A percentile compares a stretch with the other conserved stretches of the same genome.
These are phyloP conservation scores for Gossypium davidsonii DNA, from an alignment of 441 rosid species.

Conservation along the genomic window DNA sequence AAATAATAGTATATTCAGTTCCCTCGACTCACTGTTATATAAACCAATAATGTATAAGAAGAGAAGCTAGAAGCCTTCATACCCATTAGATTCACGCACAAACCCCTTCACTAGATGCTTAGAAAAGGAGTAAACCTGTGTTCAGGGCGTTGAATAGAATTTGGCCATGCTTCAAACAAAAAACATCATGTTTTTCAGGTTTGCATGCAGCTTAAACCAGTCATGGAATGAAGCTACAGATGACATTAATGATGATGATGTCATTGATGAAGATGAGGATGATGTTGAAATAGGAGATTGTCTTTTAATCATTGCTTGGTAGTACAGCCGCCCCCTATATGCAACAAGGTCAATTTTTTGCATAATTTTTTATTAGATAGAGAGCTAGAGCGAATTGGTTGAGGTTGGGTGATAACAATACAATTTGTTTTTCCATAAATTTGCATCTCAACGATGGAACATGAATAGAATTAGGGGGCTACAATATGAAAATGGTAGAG, in stretches of 20 bases:
- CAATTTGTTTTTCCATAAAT: too few species aligned
- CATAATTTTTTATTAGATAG: too few species aligned
- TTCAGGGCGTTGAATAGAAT: neutral
- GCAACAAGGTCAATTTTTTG: neutral
- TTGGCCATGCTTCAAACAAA: constrained; percentile 28
- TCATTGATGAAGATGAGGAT: constrained; percentile 27
- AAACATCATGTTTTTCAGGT: constrained; percentile 65
- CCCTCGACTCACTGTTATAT: neutral
- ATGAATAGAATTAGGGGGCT: too few species aligned
- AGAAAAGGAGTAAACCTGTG: constrained; percentile 22
- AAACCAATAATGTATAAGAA: neutral
- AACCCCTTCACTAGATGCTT: constrained; percentile 26
- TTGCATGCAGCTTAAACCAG: constrained; percentile 45
- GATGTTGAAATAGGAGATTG: constrained; percentile 35
- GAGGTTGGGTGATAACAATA: too few species aligned
- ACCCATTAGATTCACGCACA: constrained; percentile 47
- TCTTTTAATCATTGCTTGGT: constrained; percentile 37
- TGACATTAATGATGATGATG: constrained; percentile 27
- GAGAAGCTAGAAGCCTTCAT: neutral
- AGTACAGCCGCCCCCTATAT: constrained; percentile 41
- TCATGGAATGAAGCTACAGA: constrained; percentile 34
- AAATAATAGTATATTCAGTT: neutral
- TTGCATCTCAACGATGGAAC: too few species aligned
- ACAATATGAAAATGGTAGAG: too few species aligned
- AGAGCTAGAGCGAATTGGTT: too few species aligned